phyloP scores from a whole-genome alignment of 2,329 filamentous ascomycete genomes.

The Coleophoma cylindrospora region DNA sequence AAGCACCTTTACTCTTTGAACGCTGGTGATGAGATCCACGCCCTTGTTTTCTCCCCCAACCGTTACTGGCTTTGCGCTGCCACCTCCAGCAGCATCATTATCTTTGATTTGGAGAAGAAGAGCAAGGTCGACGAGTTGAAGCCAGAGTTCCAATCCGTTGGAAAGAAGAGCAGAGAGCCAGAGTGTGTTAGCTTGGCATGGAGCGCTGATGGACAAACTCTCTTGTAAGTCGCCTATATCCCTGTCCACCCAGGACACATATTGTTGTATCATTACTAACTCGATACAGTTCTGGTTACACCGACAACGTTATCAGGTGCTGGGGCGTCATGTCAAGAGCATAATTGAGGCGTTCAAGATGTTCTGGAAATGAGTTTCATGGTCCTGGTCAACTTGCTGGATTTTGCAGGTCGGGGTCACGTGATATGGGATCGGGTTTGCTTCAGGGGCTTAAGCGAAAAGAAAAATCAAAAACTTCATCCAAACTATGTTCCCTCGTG shows the following conservation, averaged over 20 bases:
- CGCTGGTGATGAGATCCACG: slow-evolving; percentile 99
- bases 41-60: slow-evolving; percentile 99
- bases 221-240: slow-evolving; percentile 49
- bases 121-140: slow-evolving; percentile 99
- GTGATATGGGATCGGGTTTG: slow-evolving; percentile 10
- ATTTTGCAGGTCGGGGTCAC: slow-evolving; percentile 23
- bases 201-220: slow-evolving; percentile 96
- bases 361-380: slow-evolving; percentile 17
- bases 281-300: slow-evolving; percentile 68
- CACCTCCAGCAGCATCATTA: slow-evolving; percentile 96
- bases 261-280: no score
- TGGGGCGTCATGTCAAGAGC: slow-evolving; percentile 97
- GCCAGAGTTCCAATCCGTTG: slow-evolving; percentile 91
- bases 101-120: slow-evolving; percentile 99
- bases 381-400: slow-evolving; percentile 24
- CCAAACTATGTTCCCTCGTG: no score
- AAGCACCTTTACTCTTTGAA: slow-evolving; percentile 99
- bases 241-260: no score
- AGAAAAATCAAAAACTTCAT: slow-evolving; percentile 20
- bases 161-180: slow-evolving; percentile 98
- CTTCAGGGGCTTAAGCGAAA: slow-evolving; percentile 17
- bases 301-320: slow-evolving; percentile 97
- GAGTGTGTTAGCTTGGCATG: slow-evolving; percentile 97
- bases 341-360: slow-evolving; percentile 40
- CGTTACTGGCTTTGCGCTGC: slow-evolving; percentile 99